A percentile compares a stretch with the other conserved stretches of the same genome.
These are phyloP conservation scores for Phytophthora colocasiae DNA, from an alignment of 352 stramenopile genomes.

Conservation along the genomic window DNA sequence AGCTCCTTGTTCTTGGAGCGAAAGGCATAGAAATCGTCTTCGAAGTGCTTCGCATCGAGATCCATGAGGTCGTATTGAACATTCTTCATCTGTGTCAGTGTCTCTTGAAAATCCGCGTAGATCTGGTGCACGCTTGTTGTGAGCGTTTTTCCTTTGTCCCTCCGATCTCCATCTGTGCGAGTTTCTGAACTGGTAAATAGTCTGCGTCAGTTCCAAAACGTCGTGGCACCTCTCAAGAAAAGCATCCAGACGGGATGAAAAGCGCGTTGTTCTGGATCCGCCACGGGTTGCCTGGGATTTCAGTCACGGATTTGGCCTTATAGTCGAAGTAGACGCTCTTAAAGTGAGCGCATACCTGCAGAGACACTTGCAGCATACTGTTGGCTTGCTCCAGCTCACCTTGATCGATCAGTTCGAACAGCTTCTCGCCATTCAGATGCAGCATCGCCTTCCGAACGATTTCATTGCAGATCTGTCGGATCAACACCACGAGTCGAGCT, in stretches of 20 bases:
- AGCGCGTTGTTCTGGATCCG: constrained; percentile 92
- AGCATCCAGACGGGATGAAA: constrained; percentile 89
- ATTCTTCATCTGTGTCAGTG: constrained; percentile 74
- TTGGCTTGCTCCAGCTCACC: constrained; percentile 78
- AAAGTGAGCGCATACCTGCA: constrained; percentile 89
- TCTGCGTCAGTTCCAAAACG: constrained; percentile 89
- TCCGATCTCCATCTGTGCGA: constrained; percentile 90
- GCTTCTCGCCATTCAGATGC: constrained; percentile 74
- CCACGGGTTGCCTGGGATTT: constrained; percentile 91
- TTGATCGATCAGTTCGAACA: constrained; percentile 87
- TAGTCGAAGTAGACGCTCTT: constrained; percentile 95
- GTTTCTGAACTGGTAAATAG: constrained; percentile 91
- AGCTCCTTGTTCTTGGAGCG: constrained; percentile 90
- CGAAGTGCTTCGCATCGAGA: constrained; percentile 90
- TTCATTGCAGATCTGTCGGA: constrained; percentile 91
- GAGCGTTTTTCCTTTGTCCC: constrained; percentile 93
- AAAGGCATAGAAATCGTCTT: constrained; percentile 93
- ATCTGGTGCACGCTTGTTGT: constrained; percentile 92
- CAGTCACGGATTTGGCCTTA: constrained; percentile 83
- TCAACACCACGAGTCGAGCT: constrained; percentile 84
- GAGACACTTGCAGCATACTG: constrained; percentile 68
- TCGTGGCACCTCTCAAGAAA: constrained; percentile 94
- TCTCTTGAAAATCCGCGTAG: constrained; percentile 86
- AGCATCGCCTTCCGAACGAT: constrained; percentile 79
- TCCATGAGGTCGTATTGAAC: constrained; percentile 92